A percentile compares a stretch with the other conserved stretches of the same genome.
Conservation (phyloP, 1,284 basidiomycete genomes). For the Vanrija sp. region DNA sequence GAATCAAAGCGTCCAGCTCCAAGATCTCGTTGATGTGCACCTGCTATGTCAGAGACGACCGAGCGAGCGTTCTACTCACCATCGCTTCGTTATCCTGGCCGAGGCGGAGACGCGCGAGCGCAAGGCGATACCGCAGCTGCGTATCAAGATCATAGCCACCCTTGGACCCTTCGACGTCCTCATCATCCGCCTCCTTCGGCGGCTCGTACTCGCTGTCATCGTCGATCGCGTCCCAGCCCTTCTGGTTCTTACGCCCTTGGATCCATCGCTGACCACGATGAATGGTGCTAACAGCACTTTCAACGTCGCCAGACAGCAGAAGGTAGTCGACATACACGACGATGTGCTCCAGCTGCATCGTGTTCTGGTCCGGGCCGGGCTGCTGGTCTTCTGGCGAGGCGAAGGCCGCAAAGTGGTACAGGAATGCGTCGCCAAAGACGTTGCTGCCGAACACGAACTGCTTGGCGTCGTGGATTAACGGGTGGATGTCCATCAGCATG, state of each 20-base stretch:
- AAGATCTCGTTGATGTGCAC: constrained; percentile 71
- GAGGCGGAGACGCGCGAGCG: constrained; percentile 75
- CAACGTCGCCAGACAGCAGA: constrained; percentile 65
- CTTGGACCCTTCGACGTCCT: constrained; percentile 48
- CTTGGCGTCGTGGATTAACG: constrained; percentile 67
- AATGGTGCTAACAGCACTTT: constrained; percentile 66
- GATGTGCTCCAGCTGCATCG: constrained; percentile 51
- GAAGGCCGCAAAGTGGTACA: constrained; percentile 51
- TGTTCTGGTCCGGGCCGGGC: constrained; percentile 15
- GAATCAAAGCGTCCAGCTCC: constrained; percentile 66
- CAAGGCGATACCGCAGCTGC: constrained; percentile 79
- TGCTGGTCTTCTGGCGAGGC: constrained; percentile 22
- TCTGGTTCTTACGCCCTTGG: constrained; percentile 66
- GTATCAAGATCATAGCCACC: constrained; percentile 63
- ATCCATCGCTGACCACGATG: constrained; percentile 80
- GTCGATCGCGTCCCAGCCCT: constrained; percentile 73
- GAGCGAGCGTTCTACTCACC: constrained; percentile 51
- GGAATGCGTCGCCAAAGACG: constrained; percentile 64
- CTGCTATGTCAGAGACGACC: constrained; percentile 47
- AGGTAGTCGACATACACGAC: constrained; percentile 79
- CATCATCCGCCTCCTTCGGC: constrained; percentile 29
- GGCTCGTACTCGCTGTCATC: constrained; percentile 87
- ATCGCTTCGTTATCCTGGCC: constrained; percentile 76
- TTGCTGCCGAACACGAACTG: constrained; percentile 63
- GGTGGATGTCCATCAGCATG: constrained; percentile 73